Base-by-base conservation (phyloP, 768 basidiomycete genomes). In the Kondoa malvinella region DNA sequence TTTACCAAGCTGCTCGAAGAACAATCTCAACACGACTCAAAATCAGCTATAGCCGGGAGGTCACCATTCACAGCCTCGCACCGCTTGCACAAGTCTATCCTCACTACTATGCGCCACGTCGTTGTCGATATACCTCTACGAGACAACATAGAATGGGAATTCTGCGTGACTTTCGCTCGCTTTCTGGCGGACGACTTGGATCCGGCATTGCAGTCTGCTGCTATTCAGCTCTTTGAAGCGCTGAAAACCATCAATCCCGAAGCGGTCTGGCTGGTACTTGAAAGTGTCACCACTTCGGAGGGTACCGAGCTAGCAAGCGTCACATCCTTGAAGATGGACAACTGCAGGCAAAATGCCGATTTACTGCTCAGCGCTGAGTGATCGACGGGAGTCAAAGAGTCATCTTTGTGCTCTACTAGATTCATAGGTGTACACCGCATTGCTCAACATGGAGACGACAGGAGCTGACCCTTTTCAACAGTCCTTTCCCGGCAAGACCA, bases 51-150 rank as follows among this genome's bases (percentile, higher is more conserved):
- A 27, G 32, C 21, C 84, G 85, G 8, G 83, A 84, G 3, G 83
- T 84, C 74, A 86, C 85, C 21, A 83, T 85, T 88, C 75, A 87
- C 89, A 0, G 83, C 86, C 71, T 88, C 87, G 0, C 88, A 91
- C 77, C 81, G 88, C 31, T 75, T 91, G 40, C 86, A 94, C 76
- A 80, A 81, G 17, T 83, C 90, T 12, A 79, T 94, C 50, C 74
- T 96, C n/a, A 81, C 78, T 64, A 88, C 89, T 0, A 86, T 91
- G 82, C 81, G 82, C 0, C 83, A 83, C 3, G 83, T 86, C 8
- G 81, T 84, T 26, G 81, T 82, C 4, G 73, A 73, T 56, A 87
- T 92, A 2, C 84, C 85, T 69, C 80, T 85, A 40, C 84, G 84
- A 68, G 89, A 92, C 64, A 71, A 78, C 3, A 81, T 85, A 2